A percentile compares a stretch with the other conserved stretches of the same genome.
phyloP scores from a whole-genome alignment of 1,284 basidiomycete species.

The Schizopora paradoxa region DNA sequence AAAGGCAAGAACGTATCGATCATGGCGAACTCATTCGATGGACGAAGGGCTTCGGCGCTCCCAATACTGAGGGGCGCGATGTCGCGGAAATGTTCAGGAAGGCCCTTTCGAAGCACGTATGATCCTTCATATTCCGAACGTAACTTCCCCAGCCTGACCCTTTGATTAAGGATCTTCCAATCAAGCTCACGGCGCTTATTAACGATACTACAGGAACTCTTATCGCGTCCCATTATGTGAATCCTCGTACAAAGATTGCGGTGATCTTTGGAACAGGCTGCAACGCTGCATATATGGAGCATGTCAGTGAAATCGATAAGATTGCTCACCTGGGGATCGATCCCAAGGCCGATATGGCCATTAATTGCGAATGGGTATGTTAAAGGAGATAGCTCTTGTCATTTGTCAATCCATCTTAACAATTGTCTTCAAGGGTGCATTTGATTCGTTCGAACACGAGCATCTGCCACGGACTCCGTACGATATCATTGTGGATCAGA shows the following conservation, averaged over 20 bases:
- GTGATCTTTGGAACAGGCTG: constrained; percentile 98
- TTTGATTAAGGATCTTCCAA: constrained; percentile 54
- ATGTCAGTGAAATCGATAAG: constrained; percentile 72
- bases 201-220: constrained; percentile 98
- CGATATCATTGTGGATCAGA: constrained; percentile 88
- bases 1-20: constrained; percentile 87
- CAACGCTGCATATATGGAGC: constrained; percentile 97
- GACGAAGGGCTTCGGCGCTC: constrained; percentile 97
- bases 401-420: not conserved
- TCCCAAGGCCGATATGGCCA: constrained; percentile 75
- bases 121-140: constrained; percentile 23
- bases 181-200: constrained; percentile 80
- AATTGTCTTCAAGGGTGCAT: constrained; percentile 70
- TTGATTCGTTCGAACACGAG: constrained; percentile 94
- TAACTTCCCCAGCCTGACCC: constrained; percentile 3
- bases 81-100: constrained; percentile 90
- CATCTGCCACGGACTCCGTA: constrained; percentile 94
- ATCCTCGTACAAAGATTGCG: constrained; percentile 85
- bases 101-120: constrained; percentile 70
- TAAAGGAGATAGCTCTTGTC: not conserved
- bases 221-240: constrained; percentile 95
- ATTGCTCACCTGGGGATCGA: constrained; percentile 73
- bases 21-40: constrained; percentile 94
- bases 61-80: constrained; percentile 89
- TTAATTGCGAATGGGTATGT: constrained; percentile 93